Conservation (phyloP, 2,329 filamentous ascomycete genomes). For the Monilinia aucupariae region DNA sequence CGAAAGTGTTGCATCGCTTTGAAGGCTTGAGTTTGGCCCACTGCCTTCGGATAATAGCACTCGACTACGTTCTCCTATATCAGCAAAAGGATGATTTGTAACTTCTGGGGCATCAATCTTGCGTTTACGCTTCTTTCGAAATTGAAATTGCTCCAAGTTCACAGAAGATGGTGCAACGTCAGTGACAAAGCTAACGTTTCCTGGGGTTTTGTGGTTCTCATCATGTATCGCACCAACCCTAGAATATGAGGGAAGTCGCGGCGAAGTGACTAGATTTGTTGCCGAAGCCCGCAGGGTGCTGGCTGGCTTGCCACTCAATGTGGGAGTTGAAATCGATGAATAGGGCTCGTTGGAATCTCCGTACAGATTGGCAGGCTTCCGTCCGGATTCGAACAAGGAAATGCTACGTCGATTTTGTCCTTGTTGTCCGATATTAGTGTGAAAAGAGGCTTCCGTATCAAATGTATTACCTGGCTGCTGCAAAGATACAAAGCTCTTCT, state of each 20-base stretch:
- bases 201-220: not conserved
- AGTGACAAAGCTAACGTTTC: slow-evolving; percentile 30
- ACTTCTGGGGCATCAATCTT: not conserved
- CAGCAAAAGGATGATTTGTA: not conserved
- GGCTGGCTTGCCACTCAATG: not conserved
- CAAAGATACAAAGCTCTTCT: not conserved
- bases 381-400: not conserved
- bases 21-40: not conserved
- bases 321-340: not conserved
- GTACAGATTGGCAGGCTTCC: not conserved
- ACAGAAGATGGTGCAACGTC: slow-evolving; percentile 32
- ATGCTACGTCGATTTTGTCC: not conserved
- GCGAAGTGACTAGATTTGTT: not conserved
- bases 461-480: not conserved
- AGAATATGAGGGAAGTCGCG: slow-evolving; percentile 3
- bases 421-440: slow-evolving; percentile 8
- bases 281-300: not conserved
- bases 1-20: not conserved
- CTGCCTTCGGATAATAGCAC: not conserved
- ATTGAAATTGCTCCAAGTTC: slow-evolving; percentile 32
- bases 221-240: not conserved
- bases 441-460: not conserved
- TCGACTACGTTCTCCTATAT: not conserved
- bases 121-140: slow-evolving; percentile 24
- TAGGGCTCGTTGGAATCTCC: not conserved